Evolutionary conservation across 352 stramenopile species (phyloP).

Genomic region (Globisporangium takayamanum): DNA sequence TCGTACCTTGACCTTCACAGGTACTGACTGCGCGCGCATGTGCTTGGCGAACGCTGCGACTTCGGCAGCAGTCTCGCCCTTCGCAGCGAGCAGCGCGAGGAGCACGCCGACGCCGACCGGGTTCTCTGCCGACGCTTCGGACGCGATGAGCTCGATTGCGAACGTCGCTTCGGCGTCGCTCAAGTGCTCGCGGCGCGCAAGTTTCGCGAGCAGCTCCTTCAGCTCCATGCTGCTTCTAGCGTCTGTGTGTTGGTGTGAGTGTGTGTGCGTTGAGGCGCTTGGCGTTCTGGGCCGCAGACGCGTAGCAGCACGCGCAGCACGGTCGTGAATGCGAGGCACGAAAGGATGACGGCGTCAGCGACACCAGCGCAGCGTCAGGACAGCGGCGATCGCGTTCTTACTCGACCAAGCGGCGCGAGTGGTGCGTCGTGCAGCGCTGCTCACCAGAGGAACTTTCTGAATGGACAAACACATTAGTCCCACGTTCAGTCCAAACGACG

Average conservation of each 20-base stretch:
- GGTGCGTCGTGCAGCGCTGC: too few species aligned
- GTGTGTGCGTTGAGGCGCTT: neutral
- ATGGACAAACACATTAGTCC: neutral
- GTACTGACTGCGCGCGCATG: conserved; percentile 92
- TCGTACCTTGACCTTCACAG: conserved; percentile 52
- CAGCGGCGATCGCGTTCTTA: neutral
- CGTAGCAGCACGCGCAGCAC: too few species aligned
- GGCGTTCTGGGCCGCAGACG: too few species aligned
- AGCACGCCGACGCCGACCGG: conserved; percentile 86
- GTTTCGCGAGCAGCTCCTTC: conserved; percentile 67
- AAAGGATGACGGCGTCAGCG: too few species aligned
- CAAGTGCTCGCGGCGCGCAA: conserved; percentile 65
- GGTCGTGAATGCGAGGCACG: too few species aligned
- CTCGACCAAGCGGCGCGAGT: neutral
- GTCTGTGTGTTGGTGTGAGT: conserved; percentile 5
- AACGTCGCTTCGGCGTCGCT: conserved; percentile 58
- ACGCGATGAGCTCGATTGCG: conserved; percentile 70
- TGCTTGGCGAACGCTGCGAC: conserved; percentile 94
- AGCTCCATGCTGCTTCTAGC: conserved; percentile 38
- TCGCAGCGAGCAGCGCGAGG: conserved; percentile 91
- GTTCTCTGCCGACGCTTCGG: conserved; percentile 47
- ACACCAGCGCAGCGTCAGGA: neutral
- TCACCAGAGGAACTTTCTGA: conserved; percentile 15
- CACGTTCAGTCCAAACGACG: too few species aligned
- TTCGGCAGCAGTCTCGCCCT: conserved; percentile 93